phyloP scores from a whole-genome alignment of 1,284 basidiomycete genomes.

The Testicularia cyperi region DNA sequence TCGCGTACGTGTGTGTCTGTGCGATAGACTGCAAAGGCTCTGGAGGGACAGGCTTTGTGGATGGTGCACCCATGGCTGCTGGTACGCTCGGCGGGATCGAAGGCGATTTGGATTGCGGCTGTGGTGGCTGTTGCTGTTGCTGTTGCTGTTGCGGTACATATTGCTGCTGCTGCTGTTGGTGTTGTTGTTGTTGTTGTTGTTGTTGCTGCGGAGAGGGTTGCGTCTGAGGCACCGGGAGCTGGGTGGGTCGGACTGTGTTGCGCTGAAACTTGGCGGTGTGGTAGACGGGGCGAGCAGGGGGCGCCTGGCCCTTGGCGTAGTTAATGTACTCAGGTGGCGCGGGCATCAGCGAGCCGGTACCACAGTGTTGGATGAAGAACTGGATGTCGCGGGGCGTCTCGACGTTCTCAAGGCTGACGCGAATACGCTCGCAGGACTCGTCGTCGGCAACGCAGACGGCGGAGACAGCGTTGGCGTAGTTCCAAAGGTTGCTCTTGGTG shows the following conservation, averaged over 20 bases:
- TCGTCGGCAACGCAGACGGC: constrained; percentile 95
- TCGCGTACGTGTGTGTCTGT: background rate
- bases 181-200: constrained; percentile 12
- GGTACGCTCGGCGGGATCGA: background rate
- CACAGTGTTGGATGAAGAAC: constrained; percentile 53
- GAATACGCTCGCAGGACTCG: constrained; percentile 64
- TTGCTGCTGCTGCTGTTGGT: constrained; percentile 6
- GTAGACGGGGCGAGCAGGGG: constrained; percentile 37
- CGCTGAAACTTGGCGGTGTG: constrained; percentile 54
- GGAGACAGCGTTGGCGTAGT: constrained; percentile 90
- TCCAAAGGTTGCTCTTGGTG: constrained; percentile 93
- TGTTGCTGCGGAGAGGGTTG: constrained; percentile 5
- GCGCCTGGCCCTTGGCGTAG: constrained; percentile 55
- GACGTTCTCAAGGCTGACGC: constrained; percentile 55
- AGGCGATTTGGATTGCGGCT: background rate
- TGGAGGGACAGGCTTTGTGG: background rate
- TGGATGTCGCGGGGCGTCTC: constrained; percentile 52
- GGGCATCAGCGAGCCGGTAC: constrained; percentile 54
- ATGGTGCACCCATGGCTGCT: background rate
- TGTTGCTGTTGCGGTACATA: background rate
- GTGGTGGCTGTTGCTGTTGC: constrained; percentile 1
- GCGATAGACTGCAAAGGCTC: background rate
- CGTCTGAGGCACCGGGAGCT: constrained; percentile 22
- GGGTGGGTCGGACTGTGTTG: constrained; percentile 41
- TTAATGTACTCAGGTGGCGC: constrained; percentile 59